Evolutionary conservation across 805 yeast genomes (phyloP).

Genomic region (Cyberlindnera japonica): DNA sequence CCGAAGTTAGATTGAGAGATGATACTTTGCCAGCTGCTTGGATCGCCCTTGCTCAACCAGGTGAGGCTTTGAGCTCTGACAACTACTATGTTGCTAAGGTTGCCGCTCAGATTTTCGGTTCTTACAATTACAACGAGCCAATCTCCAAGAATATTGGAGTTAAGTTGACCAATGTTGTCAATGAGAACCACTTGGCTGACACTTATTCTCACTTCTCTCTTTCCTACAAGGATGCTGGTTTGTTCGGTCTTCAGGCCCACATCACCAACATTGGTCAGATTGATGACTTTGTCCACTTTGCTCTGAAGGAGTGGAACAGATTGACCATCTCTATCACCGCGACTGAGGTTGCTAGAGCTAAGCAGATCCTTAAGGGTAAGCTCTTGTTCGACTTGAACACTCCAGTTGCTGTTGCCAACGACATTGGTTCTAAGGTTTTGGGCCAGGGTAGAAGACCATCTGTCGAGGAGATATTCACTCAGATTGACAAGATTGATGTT

Average conservation of each 20-base stretch:
- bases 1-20: conserved; percentile 85
- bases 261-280: conserved; percentile 54
- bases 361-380: conserved; percentile 63
- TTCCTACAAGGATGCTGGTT: conserved; percentile 73
- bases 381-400: conserved; percentile 48
- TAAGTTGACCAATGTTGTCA: conserved; percentile 64
- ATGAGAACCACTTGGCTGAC: conserved; percentile 71
- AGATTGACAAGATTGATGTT: conserved; percentile 60
- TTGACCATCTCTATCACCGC: conserved; percentile 70
- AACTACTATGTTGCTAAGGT: conserved; percentile 69
- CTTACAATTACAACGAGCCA: conserved; percentile 52
- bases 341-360: conserved; percentile 75
- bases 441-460: conserved; percentile 61
- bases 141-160: conserved; percentile 58
- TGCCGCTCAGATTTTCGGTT: conserved; percentile 61
- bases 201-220: conserved; percentile 66
- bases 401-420: conserved; percentile 48
- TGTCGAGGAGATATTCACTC: conserved; percentile 52
- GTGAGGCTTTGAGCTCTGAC: conserved; percentile 61
- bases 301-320: conserved; percentile 86
- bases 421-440: conserved; percentile 57
- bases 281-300: conserved; percentile 78
- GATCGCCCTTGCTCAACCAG: conserved; percentile 70
- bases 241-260: conserved; percentile 78
- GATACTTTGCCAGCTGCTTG: conserved; percentile 81